A percentile compares a stretch with the other conserved stretches of the same genome.
Conservation (phyloP, 495 filamentous ascomycete species). For the Penicillium cosmopolitanum region DNA sequence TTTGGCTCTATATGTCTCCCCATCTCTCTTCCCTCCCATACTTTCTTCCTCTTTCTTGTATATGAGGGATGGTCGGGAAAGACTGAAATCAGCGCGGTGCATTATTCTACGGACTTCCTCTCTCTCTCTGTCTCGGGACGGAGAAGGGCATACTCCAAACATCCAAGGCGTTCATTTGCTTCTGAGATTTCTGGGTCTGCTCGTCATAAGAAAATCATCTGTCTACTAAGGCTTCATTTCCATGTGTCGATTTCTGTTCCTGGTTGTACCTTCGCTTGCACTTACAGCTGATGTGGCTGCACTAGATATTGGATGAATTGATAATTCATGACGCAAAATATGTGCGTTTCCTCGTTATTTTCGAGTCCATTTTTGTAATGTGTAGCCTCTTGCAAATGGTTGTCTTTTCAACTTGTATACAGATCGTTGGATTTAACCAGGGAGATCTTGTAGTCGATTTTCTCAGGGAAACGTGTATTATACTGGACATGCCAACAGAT, state of each 20-base stretch:
- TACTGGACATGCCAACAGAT: too few species aligned
- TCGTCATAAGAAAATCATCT: neutral
- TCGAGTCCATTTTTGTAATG: too few species aligned
- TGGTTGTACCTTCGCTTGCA: neutral
- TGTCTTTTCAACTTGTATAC: too few species aligned
- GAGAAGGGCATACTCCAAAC: neutral
- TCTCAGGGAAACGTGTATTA: too few species aligned
- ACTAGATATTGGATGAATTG: neutral
- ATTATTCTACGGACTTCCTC: neutral
- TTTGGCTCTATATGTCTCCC: neutral
- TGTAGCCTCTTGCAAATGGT: too few species aligned
- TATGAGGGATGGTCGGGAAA: neutral
- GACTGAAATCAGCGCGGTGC: conserved; percentile 1
- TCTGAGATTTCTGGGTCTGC: neutral
- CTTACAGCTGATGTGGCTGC: neutral
- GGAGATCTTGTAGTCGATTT: too few species aligned
- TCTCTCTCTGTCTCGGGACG: neutral
- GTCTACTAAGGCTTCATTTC: neutral
- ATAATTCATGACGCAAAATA: neutral
- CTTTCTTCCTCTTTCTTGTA: neutral
- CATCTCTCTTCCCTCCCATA: neutral
- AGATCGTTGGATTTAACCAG: too few species aligned
- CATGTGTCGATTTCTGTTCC: neutral
- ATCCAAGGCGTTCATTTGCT: conserved; percentile 1
- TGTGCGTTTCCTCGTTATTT: too few species aligned